Conservation (phyloP, 2,329 filamentous ascomycete species). For the Metarhizium rileyi region DNA sequence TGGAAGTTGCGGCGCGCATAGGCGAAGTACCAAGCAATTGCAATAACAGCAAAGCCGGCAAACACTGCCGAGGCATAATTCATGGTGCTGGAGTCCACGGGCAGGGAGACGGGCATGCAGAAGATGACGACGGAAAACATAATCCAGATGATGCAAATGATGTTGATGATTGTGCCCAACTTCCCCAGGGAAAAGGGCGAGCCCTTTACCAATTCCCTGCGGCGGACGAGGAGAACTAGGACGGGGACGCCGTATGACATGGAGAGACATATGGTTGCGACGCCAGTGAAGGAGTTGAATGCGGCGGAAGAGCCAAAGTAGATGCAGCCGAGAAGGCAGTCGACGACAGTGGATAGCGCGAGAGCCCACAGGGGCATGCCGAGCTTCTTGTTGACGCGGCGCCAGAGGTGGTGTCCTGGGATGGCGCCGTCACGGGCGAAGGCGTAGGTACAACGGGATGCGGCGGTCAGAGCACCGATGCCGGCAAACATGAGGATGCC, state of each 20-base stretch:
- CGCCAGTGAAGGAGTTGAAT: slow-evolving; percentile 71
- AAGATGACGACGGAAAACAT: slow-evolving; percentile 60
- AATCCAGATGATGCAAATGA: slow-evolving; percentile 62
- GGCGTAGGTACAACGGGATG: slow-evolving; percentile 65
- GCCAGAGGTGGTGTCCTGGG: slow-evolving; percentile 58
- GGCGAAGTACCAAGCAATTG: slow-evolving; percentile 52
- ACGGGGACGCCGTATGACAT: slow-evolving; percentile 70
- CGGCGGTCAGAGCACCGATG: slow-evolving; percentile 63
- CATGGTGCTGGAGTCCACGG: slow-evolving; percentile 47
- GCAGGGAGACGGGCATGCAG: slow-evolving; percentile 60
- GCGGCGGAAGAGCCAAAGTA: slow-evolving; percentile 71
- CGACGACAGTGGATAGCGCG: slow-evolving; percentile 55
- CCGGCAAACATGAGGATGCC: slow-evolving; percentile 71
- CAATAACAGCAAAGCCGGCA: slow-evolving; percentile 50
- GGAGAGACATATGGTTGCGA: slow-evolving; percentile 69
- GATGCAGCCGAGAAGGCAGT: slow-evolving; percentile 64
- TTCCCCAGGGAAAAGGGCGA: slow-evolving; percentile 60
- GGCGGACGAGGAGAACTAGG: slow-evolving; percentile 56
- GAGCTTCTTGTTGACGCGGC: slow-evolving; percentile 51
- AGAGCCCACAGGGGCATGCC: slow-evolving; percentile 64
- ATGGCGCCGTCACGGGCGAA: slow-evolving; percentile 69
- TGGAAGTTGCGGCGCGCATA: slow-evolving; percentile 55
- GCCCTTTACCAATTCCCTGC: slow-evolving; percentile 54
- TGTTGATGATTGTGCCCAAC: slow-evolving; percentile 60
- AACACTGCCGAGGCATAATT: slow-evolving; percentile 61